Base-by-base conservation (phyloP, 148 eudicot genomes). In the Fagopyrum tataricum region DNA sequence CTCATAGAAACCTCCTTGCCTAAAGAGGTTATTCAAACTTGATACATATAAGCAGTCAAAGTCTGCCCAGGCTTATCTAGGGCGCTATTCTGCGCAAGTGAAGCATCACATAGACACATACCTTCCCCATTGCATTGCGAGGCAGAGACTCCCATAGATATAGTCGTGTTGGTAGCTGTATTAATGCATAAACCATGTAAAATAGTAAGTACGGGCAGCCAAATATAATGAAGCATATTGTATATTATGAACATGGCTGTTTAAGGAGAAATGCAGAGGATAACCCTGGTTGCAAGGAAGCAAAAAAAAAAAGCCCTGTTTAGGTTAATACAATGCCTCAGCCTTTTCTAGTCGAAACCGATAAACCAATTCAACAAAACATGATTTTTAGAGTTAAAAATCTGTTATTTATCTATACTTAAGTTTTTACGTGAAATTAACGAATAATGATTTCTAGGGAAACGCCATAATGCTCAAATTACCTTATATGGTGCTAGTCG, bases 81-180 rank as follows among this genome's bases (percentile, higher is more conserved):
- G 23, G 23, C 41, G 23, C 41, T 23, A 48, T 52, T 7, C 1
- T 37, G 24, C 12, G 31, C 13, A 15, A 41, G 11, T 12, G n/a
- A 5, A 2, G 37, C 17, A 67, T 51, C 68, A 53, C 40, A 79
- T 82, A 92, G 59, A 46, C 68, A 53, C 40, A 79, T 82, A 92
- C 99, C 97, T 95, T 95, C 82, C 99, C 99, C 99, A 95, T 90
- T 47, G 99, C 99, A 79, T 95, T 95, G 62, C 99, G 97, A 73
- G 99, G 99, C 68, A 95, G 81, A 13, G 85, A 79, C 49, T 92
- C 96, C 99, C 99, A 95, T 39, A 95, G 52, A 73, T 82, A 77
- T 70, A 95, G 73, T 47, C 83, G 87, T 14, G 97, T 90, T 42
- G 99, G 99, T 53, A 95, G 80, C 99, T 95, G 89, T 77, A 31